Conservation (phyloP, 768 basidiomycete genomes). For the Lactifluus echinatus region DNA sequence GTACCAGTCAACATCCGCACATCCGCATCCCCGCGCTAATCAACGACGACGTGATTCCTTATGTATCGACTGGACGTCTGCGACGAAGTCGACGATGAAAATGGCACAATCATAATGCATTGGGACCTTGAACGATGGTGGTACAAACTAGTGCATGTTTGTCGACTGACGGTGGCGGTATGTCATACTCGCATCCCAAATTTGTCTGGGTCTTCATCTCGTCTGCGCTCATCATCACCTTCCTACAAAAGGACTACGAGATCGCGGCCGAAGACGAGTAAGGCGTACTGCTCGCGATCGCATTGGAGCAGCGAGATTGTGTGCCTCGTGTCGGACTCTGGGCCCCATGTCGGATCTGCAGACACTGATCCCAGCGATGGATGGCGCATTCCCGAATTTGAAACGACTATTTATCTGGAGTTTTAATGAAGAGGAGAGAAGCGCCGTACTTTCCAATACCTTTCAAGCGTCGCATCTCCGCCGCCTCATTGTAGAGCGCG, state of each 20-base stretch:
- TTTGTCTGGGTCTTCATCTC: background rate
- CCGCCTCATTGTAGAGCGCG: background rate
- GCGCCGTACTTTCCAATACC: background rate
- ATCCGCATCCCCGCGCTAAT: background rate
- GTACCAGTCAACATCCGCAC: background rate
- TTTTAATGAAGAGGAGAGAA: background rate
- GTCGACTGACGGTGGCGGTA: background rate
- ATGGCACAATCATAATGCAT: background rate
- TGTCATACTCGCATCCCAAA: background rate
- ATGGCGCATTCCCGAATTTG: background rate
- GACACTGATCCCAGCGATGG: background rate
- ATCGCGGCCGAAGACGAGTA: background rate
- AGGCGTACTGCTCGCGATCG: background rate
- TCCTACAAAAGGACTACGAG: background rate
- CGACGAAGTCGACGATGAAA: background rate
- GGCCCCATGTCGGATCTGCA: background rate
- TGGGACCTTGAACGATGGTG: background rate
- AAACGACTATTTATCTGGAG: background rate
- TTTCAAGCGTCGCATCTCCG: background rate
- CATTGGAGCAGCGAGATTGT: background rate
- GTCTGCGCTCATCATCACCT: background rate
- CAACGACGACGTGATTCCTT: background rate
- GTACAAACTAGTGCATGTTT: background rate
- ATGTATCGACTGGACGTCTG: constrained; percentile 17
- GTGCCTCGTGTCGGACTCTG: background rate